A percentile compares a stretch with the other conserved stretches of the same genome.
phyloP scores from a whole-genome alignment of 73 alveolate genomes.

The Paramecium sexaurelia region DNA sequence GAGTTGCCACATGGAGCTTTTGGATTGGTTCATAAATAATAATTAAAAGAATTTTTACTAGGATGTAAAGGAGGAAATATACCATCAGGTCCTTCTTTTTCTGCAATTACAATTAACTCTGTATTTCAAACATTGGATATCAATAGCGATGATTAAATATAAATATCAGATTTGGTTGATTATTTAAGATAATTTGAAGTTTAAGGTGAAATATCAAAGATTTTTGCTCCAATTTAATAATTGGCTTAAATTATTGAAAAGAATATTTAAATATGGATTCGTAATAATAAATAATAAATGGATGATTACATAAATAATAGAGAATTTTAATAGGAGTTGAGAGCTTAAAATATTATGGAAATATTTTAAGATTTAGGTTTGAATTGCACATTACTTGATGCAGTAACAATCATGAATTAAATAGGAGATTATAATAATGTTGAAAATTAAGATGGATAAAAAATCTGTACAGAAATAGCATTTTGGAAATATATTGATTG shows the following conservation, averaged over 20 bases:
- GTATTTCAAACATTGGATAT: conserved; percentile 15
- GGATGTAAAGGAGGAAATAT: not conserved
- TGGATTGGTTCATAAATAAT: not conserved
- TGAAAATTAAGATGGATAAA: not conserved
- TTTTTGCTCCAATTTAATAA: not conserved
- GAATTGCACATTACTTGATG: conserved; percentile 19
- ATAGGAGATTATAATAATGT: conserved; percentile 12
- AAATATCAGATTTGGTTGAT: not conserved
- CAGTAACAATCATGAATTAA: not conserved
- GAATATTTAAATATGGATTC: not conserved
- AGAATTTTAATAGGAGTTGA: not conserved
- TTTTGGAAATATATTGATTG: conserved; percentile 59
- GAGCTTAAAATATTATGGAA: not conserved
- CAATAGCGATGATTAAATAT: not conserved
- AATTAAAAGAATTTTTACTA: conserved; percentile 16
- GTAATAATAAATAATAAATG: not conserved
- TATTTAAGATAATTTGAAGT: conserved; percentile 47
- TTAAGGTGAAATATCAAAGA: not conserved
- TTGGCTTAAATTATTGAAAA: not conserved
- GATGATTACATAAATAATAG: not conserved
- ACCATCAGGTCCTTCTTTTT: conserved; percentile 44
- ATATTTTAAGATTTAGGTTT: conserved; percentile 20
- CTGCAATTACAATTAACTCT: conserved; percentile 5
- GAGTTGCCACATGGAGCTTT: not conserved
- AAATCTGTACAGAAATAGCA: conserved; percentile 20